Percentiles rank a stretch among this genome's conserved stretches.
These are phyloP conservation scores for Erodium moschatum DNA, from an alignment of 441 rosid species.

Conservation along the genomic window DNA sequence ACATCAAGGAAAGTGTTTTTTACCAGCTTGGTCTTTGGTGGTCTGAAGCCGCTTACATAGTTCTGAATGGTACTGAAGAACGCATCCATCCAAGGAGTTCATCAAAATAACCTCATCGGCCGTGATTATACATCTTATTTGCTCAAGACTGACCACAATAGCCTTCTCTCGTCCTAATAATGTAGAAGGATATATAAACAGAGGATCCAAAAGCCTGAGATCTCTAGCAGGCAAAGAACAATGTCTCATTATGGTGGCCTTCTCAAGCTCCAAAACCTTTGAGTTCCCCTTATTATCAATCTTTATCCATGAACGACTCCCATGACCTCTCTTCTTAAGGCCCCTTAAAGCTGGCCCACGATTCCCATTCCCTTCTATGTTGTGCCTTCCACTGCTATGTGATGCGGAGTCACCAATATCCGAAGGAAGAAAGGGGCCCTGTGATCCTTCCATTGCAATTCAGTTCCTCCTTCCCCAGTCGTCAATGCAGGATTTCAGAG, in stretches of 20 bases:
- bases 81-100: constrained; percentile 76
- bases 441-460: constrained; percentile 41
- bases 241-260: constrained; percentile 77
- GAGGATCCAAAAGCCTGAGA: constrained; percentile 83
- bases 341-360: constrained; percentile 40
- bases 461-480: constrained; percentile 18
- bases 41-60: constrained; percentile 67
- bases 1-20: constrained; percentile 3
- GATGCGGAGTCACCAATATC: constrained; percentile 30
- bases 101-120: constrained; percentile 84
- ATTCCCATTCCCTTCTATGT: constrained; percentile 10
- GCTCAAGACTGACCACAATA: constrained; percentile 82
- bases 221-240: constrained; percentile 92
- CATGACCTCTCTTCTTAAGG: constrained; percentile 79
- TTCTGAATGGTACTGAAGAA: constrained; percentile 65
- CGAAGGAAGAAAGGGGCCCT: constrained; percentile 24
- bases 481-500: constrained; percentile 22
- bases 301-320: constrained; percentile 86
- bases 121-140: constrained; percentile 85
- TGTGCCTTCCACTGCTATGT: constrained; percentile 33
- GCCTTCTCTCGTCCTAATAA: constrained; percentile 89
- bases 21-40: constrained; percentile 57
- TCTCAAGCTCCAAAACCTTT: constrained; percentile 65
- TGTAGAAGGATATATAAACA: constrained; percentile 83
- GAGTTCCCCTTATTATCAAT: constrained; percentile 67